Percentiles rank a stretch among this genome's conserved stretches.
Evolutionary conservation across 1,139 yeast species (phyloP).

Genomic region (Debaryomycetaceae sp.): DNA sequence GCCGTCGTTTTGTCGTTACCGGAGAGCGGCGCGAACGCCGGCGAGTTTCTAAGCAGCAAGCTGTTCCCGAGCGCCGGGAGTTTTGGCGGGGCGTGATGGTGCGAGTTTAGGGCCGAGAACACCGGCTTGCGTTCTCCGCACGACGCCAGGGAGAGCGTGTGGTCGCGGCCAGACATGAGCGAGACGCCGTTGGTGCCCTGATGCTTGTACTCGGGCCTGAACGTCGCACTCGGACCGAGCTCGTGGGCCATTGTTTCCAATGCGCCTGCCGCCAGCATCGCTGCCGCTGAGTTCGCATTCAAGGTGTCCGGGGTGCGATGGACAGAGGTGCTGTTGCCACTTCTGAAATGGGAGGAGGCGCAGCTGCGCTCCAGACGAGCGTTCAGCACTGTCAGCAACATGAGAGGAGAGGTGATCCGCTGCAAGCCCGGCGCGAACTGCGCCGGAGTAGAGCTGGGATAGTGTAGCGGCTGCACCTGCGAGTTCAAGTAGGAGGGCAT

Average conservation of each 20-base stretch:
- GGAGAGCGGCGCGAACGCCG: conserved; percentile 37
- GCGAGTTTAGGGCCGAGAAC: conserved; percentile 7
- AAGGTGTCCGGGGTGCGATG: neutral
- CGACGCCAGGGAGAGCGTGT: conserved; percentile 7
- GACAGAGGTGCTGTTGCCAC: neutral
- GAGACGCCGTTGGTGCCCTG: conserved; percentile 16
- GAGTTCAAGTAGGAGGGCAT: conserved; percentile 12
- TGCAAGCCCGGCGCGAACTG: conserved; percentile 59
- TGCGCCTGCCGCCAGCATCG: conserved; percentile 44
- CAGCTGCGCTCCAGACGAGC: conserved; percentile 7
- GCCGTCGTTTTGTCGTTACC: conserved; percentile 8
- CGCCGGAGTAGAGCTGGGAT: conserved; percentile 60
- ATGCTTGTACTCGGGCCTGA: conserved; percentile 10
- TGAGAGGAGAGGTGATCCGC: conserved; percentile 53
- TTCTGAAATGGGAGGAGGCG: conserved; percentile 23
- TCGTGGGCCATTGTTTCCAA: conserved; percentile 45
- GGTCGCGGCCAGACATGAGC: conserved; percentile 16
- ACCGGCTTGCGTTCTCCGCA: conserved; percentile 2
- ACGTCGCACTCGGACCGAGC: conserved; percentile 36
- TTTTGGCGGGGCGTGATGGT: conserved; percentile 18
- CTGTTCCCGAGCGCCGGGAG: conserved; percentile 20
- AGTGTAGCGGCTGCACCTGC: conserved; percentile 44
- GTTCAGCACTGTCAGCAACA: conserved; percentile 34
- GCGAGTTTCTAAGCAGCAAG: conserved; percentile 15
- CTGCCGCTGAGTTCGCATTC: conserved; percentile 1